Evolutionary conservation across 108 stramenopile species (phyloP).

Genomic region (Heterococcus sp.): DNA sequence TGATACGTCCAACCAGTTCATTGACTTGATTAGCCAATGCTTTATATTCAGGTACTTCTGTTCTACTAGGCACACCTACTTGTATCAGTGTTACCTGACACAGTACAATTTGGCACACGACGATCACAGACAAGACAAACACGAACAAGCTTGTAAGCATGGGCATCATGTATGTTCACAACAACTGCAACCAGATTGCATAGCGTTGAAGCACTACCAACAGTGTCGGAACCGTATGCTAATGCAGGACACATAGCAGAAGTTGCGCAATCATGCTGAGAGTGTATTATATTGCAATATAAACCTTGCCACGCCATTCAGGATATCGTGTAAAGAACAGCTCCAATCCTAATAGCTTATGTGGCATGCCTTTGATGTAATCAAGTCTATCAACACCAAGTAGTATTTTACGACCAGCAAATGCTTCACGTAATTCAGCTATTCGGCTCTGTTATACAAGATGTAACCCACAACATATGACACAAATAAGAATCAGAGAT

Average conservation of each 20-base stretch:
- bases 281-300: no score
- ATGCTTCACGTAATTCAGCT: slow-evolving; percentile 30
- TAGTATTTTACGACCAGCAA: slow-evolving; percentile 37
- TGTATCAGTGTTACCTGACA: slow-evolving; percentile 38
- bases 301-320: slow-evolving; percentile 40
- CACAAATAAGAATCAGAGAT: no score
- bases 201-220: no score
- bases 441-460: not conserved
- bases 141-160: no score
- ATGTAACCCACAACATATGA: no score
- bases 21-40: slow-evolving; percentile 32
- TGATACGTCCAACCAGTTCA: slow-evolving; percentile 49
- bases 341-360: slow-evolving; percentile 49
- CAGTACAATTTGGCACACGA: no score
- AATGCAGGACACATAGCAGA: no score
- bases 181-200: no score
- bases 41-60: slow-evolving; percentile 49
- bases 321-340: slow-evolving; percentile 46
- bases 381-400: slow-evolving; percentile 51
- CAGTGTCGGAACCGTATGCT: no score
- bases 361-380: slow-evolving; percentile 54
- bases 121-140: no score
- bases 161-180: no score
- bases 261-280: no score
- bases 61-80: slow-evolving; percentile 46